Conservation (phyloP, 2,329 filamentous ascomycete species). For the Dactylellina leptospora region DNA sequence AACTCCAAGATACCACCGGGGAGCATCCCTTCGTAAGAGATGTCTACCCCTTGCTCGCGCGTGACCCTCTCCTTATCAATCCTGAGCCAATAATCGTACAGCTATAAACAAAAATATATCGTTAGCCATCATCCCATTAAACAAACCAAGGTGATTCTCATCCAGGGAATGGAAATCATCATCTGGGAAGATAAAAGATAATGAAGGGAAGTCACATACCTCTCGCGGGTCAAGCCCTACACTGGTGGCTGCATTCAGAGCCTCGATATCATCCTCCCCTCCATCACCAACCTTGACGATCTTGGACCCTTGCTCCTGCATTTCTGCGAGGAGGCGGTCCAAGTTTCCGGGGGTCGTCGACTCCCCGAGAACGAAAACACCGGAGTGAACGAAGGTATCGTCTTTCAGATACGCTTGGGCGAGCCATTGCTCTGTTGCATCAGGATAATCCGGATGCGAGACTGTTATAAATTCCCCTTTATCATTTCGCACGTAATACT, state of each 20-base stretch:
- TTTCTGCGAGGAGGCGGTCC: conserved; percentile 6
- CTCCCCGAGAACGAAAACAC: conserved; percentile 42
- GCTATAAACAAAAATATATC: background rate
- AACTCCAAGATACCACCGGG: conserved; percentile 4
- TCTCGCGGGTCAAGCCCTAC: conserved; percentile 36
- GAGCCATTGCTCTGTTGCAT: conserved; percentile 2
- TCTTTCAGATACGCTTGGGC: conserved; percentile 33
- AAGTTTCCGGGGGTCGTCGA: conserved; percentile 19
- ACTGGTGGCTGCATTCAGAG: conserved; percentile 18
- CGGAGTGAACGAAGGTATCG: conserved; percentile 25
- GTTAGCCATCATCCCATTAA: background rate
- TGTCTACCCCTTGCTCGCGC: conserved; percentile 10
- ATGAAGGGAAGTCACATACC: conserved; percentile 19
- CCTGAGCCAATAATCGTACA: conserved; percentile 37
- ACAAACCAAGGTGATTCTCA: background rate
- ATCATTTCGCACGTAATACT: conserved; percentile 17
- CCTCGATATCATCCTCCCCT: conserved; percentile 20
- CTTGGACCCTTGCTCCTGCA: conserved; percentile 6
- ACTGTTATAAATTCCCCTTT: conserved; percentile 22
- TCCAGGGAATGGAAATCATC: no score
- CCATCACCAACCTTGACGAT: conserved; percentile 19
- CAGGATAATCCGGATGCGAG: conserved; percentile 22
- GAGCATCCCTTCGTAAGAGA: conserved; percentile 10
- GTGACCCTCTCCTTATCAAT: background rate
- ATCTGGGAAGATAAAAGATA: background rate